A percentile compares a stretch with the other conserved stretches of the same genome.
Evolutionary conservation across 2,329 filamentous ascomycete species (phyloP).

Genomic region (Ambrosiella cleistominuta): DNA sequence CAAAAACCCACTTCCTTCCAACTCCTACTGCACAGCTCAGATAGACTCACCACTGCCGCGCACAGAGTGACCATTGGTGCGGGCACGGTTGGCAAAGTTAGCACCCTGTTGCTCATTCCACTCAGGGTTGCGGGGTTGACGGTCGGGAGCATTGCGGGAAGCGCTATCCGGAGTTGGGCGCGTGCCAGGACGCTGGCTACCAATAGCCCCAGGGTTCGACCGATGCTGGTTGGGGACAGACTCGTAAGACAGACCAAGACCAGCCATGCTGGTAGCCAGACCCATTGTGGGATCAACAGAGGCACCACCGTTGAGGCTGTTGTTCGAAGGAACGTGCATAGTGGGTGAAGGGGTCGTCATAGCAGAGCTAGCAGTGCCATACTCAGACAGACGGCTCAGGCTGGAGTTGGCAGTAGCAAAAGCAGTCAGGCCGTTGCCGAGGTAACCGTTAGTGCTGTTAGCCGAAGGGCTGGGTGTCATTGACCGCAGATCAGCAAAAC

Average conservation of each 20-base stretch:
- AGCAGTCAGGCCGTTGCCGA: constrained; percentile 33
- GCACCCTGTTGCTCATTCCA: constrained; percentile 33
- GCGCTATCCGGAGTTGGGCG: constrained; percentile 16
- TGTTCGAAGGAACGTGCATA: constrained; percentile 21
- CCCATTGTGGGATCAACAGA: constrained; percentile 10
- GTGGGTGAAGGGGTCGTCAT: constrained; percentile 10
- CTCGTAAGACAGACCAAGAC: constrained; percentile 8
- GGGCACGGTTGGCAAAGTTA: constrained; percentile 36
- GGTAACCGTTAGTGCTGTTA: constrained; percentile 57
- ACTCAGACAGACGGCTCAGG: constrained; percentile 10
- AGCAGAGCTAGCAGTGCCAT: constrained; percentile 18
- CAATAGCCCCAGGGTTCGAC: constrained; percentile 42
- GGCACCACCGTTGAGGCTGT: constrained; percentile 17
- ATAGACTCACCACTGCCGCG: constrained; percentile 39
- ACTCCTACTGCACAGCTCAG: not conserved
- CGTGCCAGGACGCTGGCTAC: constrained; percentile 40
- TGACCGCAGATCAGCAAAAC: constrained; percentile 84
- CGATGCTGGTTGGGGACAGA: constrained; percentile 18
- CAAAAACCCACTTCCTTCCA: too few relatives aligned
- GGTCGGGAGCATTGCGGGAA: constrained; percentile 33
- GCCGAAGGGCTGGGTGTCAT: constrained; percentile 87
- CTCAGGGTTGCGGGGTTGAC: constrained; percentile 46
- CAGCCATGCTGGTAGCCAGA: constrained; percentile 4
- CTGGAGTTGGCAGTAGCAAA: constrained; percentile 9
- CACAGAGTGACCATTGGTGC: constrained; percentile 42